Conservation (phyloP, 2,329 filamentous ascomycete species). For the Chaetoscypha palmicola region DNA sequence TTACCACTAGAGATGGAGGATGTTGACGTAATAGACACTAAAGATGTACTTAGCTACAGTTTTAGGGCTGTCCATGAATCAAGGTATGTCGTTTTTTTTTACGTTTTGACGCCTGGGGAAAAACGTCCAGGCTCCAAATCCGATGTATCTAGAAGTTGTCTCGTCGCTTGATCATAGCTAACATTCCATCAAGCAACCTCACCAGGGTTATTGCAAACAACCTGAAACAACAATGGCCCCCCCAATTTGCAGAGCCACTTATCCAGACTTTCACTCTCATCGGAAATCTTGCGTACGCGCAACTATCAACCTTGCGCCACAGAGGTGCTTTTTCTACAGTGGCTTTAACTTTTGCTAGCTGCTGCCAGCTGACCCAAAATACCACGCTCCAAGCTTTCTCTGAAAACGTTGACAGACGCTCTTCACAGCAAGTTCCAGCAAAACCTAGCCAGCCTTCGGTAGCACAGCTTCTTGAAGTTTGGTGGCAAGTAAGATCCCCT, state of each 20-base stretch:
- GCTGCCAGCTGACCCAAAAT: constrained; percentile 61
- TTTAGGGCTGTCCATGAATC: constrained; percentile 94
- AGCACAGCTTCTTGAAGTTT: constrained; percentile 56
- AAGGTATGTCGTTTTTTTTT: constrained; percentile 48
- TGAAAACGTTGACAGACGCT: constrained; percentile 23
- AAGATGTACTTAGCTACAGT: constrained; percentile 87
- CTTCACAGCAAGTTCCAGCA: no score
- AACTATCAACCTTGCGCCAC: constrained; percentile 78
- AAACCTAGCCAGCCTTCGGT: no score
- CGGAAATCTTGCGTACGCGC: constrained; percentile 70
- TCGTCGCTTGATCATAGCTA: no score
- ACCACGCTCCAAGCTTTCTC: constrained; percentile 10
- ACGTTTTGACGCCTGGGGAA: no score
- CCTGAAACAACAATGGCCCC: constrained; percentile 39
- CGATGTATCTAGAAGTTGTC: no score
- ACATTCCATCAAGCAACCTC: no score
- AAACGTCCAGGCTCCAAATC: no score
- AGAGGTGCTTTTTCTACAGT: constrained; percentile 92
- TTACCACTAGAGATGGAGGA: constrained; percentile 70
- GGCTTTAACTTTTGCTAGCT: constrained; percentile 75
- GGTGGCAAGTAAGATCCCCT: constrained; percentile 69
- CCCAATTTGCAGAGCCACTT: constrained; percentile 35
- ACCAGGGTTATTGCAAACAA: constrained; percentile 53
- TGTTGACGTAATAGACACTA: constrained; percentile 66
- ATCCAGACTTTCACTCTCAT: constrained; percentile 53